phyloP scores from a whole-genome alignment of 2,329 filamentous ascomycete genomes.

The Xylaria multiplex region DNA sequence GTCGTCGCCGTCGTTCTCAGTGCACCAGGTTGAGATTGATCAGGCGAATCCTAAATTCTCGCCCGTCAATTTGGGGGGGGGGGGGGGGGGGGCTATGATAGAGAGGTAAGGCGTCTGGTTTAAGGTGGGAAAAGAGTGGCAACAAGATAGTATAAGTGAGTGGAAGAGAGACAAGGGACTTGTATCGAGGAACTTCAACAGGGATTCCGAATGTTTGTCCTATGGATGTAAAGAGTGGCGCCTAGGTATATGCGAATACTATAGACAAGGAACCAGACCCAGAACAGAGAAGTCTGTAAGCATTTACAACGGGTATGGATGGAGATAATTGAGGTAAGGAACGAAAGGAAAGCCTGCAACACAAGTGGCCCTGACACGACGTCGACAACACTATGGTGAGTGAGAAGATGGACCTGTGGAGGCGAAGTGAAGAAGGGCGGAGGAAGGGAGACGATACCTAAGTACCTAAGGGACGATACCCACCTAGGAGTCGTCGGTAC shows the following conservation, averaged over 20 bases:
- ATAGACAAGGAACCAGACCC: conserved; percentile 9
- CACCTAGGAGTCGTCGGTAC: not conserved
- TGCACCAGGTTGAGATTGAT: conserved; percentile 10
- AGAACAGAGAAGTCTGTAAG: conserved; percentile 13
- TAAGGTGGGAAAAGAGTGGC: not conserved
- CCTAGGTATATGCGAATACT: conserved; percentile 25
- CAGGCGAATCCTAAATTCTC: conserved; percentile 17
- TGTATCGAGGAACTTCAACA: conserved; percentile 20
- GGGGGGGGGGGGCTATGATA: not conserved
- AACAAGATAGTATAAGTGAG: conserved; percentile 23
- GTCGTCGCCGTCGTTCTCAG: conserved; percentile 9
- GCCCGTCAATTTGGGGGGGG: conserved; percentile 1
- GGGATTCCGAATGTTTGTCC: conserved; percentile 14
- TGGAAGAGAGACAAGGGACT: conserved; percentile 31
- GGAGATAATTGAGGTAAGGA: conserved; percentile 18
- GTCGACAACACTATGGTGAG: conserved; percentile 20
- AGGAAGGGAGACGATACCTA: conserved; percentile 8
- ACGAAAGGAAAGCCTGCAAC: conserved; percentile 26
- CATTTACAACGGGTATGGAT: conserved; percentile 18
- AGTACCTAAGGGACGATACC: too few relatives aligned
- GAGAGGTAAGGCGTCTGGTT: not conserved
- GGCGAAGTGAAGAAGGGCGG: conserved; percentile 25
- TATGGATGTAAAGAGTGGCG: conserved; percentile 23
- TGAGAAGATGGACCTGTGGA: conserved; percentile 12
- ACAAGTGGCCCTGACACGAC: conserved; percentile 26